Evolutionary conservation across 352 stramenopile species (phyloP).

Genomic region (Pythium brassicae): DNA sequence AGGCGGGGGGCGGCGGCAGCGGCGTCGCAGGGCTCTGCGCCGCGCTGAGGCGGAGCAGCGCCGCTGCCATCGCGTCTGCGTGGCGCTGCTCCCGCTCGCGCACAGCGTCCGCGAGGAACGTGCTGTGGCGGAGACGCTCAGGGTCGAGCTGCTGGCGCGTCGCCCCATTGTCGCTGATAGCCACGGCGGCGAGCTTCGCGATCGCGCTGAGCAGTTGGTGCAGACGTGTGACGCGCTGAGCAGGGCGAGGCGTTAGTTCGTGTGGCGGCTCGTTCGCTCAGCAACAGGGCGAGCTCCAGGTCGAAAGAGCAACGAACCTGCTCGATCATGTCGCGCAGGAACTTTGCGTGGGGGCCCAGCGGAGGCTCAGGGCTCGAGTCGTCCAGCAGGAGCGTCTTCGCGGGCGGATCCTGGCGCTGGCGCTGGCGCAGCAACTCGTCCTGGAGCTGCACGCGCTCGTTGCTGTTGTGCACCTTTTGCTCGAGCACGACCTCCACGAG

Average conservation of each 20-base stretch:
- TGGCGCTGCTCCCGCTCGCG: conserved; percentile 33
- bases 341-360: conserved; percentile 26
- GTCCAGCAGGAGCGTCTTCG: conserved; percentile 1
- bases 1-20: conserved; percentile 10
- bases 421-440: conserved; percentile 19
- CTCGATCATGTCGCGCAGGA: conserved; percentile 54
- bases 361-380: background rate
- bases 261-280: too few species aligned
- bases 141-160: background rate
- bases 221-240: conserved; percentile 45
- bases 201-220: conserved; percentile 61
- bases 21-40: background rate
- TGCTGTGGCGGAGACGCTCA: conserved; percentile 39
- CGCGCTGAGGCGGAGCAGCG: conserved; percentile 14
- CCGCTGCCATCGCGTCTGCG: conserved; percentile 19
- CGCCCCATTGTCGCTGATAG: background rate
- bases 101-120: conserved; percentile 42
- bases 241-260: background rate
- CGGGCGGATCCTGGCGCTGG: background rate
- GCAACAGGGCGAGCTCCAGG: too few species aligned
- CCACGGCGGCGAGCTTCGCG: conserved; percentile 44
- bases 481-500: conserved; percentile 54
- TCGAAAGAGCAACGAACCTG: conserved; percentile 29
- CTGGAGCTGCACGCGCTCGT: conserved; percentile 30
- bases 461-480: conserved; percentile 51